A percentile compares a stretch with the other conserved stretches of the same genome.
Evolutionary conservation across 768 basidiomycete species (phyloP).

Genomic region (Pleurotus giganteus): DNA sequence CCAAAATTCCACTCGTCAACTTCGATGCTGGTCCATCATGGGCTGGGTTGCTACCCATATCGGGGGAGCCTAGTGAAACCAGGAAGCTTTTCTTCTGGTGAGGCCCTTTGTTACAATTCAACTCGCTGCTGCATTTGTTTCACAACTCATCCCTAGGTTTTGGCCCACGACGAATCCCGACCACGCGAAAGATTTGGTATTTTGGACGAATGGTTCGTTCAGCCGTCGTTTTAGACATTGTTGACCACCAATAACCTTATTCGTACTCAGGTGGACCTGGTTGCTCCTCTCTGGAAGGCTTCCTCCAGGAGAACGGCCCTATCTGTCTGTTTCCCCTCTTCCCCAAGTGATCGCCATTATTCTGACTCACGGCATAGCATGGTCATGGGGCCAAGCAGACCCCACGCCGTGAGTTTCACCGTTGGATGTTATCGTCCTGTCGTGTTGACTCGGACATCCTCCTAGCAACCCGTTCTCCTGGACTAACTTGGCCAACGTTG

Average conservation of each 20-base stretch:
- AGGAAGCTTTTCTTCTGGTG: constrained; percentile 54
- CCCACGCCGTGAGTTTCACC: constrained; percentile 24
- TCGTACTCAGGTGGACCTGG: constrained; percentile 61
- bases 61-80: constrained; percentile 52
- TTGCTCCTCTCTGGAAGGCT: constrained; percentile 65
- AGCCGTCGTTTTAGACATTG: not conserved
- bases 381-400: constrained; percentile 49
- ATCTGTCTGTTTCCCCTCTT: constrained; percentile 36
- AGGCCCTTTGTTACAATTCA: not conserved
- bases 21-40: constrained; percentile 72
- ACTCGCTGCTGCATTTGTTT: not conserved
- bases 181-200: constrained; percentile 58
- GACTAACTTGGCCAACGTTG: constrained; percentile 66
- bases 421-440: not conserved
- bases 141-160: constrained; percentile 47
- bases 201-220: constrained; percentile 51
- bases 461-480: constrained; percentile 60
- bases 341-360: not conserved
- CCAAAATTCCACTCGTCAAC: constrained; percentile 48
- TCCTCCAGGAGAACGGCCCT: constrained; percentile 66
- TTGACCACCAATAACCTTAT: constrained; percentile 18
- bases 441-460: not conserved
- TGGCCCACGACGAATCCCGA: constrained; percentile 65
- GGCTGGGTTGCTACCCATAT: constrained; percentile 68
- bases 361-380: constrained; percentile 23